These are phyloP conservation scores for Cucumis hystrix DNA, from an alignment of 306 rosid species.

Conservation along the genomic window DNA sequence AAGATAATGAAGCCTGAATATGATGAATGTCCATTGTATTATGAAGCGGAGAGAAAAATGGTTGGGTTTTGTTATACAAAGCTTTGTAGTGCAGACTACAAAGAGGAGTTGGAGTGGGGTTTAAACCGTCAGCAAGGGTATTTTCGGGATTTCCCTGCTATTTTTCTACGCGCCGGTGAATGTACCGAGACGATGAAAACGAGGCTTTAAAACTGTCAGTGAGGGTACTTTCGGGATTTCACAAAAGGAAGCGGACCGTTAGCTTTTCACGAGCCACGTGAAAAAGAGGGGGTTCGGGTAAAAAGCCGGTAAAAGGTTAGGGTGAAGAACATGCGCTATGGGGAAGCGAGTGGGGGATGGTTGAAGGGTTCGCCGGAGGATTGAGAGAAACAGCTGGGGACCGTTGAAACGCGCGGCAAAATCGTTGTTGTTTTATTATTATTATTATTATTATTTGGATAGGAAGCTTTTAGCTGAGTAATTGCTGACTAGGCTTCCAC, in stretches of 20 bases:
- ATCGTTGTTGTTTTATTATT: neutral
- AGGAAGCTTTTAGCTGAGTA: slow-evolving; percentile 2
- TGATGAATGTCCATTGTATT: neutral
- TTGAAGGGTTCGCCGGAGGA: too few relatives aligned
- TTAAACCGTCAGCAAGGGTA: neutral
- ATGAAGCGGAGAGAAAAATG: neutral
- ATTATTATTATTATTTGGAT: neutral
- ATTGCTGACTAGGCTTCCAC: slow-evolving; percentile 5
- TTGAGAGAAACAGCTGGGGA: neutral
- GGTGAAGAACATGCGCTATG: neutral
- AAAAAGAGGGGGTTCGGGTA: neutral
- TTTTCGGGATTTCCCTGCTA: neutral
- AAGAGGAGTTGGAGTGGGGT: neutral
- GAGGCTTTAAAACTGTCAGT: neutral
- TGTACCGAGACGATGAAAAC: neutral
- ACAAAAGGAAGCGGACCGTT: neutral
- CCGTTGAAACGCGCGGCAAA: slow-evolving; percentile 12
- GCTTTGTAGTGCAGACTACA: neutral
- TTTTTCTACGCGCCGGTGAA: neutral
- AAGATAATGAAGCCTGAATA: neutral
- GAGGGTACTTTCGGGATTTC: neutral
- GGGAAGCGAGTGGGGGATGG: neutral
- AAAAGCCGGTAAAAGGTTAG: neutral
- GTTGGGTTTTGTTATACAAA: neutral
- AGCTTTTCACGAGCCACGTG: neutral